These are phyloP conservation scores for Phytophthora foliorum DNA, from an alignment of 352 stramenopile species.

Conservation along the genomic window DNA sequence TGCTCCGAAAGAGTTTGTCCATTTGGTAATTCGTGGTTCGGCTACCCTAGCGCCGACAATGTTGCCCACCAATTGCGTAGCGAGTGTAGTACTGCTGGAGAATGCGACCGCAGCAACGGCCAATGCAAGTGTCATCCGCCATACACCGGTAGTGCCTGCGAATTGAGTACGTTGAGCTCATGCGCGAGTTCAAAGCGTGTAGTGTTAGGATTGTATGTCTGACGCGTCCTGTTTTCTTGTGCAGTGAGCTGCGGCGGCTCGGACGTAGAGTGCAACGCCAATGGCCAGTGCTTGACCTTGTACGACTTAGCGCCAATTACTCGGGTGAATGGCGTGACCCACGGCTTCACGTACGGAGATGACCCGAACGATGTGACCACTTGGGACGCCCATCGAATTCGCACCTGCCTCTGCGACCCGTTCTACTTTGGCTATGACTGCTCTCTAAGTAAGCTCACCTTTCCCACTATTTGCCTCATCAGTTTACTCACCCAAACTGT, in stretches of 20 bases:
- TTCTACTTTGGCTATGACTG: conserved; percentile 77
- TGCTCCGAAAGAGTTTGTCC: conserved; percentile 82
- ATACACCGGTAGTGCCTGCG: conserved; percentile 74
- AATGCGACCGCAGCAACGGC: conserved; percentile 76
- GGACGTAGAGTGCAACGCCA: conserved; percentile 70
- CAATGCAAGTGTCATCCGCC: conserved; percentile 77
- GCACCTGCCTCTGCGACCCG: conserved; percentile 70
- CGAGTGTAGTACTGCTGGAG: conserved; percentile 75
- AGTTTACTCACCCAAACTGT: background rate
- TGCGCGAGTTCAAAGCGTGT: background rate
- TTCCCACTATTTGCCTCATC: background rate
- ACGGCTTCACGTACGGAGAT: conserved; percentile 65
- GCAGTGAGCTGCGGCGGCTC: conserved; percentile 60
- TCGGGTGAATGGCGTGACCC: conserved; percentile 61
- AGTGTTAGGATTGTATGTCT: background rate
- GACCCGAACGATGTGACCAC: conserved; percentile 78
- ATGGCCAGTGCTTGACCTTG: conserved; percentile 82
- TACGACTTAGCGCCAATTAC: conserved; percentile 65
- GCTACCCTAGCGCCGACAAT: conserved; percentile 65
- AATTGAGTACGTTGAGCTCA: conserved; percentile 59
- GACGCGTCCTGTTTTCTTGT: conserved; percentile 8
- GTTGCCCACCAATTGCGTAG: conserved; percentile 54
- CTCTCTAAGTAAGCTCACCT: conserved; percentile 52
- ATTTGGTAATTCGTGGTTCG: conserved; percentile 67
- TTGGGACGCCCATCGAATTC: conserved; percentile 79